These are phyloP conservation scores for Fusarium oligoseptatum DNA, from an alignment of 2,329 filamentous ascomycete species.

Conservation along the genomic window DNA sequence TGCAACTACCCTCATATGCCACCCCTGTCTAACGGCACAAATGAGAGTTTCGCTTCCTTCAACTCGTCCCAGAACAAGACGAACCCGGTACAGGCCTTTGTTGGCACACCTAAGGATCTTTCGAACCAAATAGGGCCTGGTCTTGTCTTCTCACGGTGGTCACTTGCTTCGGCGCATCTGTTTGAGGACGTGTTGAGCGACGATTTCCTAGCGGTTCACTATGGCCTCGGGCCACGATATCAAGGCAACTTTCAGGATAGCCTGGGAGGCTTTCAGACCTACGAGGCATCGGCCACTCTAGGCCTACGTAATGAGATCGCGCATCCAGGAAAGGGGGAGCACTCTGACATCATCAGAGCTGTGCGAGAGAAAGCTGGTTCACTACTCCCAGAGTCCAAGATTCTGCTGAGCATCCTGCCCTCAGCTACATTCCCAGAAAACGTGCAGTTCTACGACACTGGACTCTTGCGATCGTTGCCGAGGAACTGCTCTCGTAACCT, in stretches of 20 bases:
- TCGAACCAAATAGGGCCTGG: conserved; percentile 81
- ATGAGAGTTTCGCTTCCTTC: conserved; percentile 79
- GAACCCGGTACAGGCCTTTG: conserved; percentile 87
- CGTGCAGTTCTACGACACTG: conserved; percentile 81
- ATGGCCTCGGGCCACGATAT: conserved; percentile 89
- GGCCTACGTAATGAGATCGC: conserved; percentile 93
- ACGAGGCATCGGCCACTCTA: conserved; percentile 89
- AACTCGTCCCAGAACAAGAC: conserved; percentile 68
- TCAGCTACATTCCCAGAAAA: conserved; percentile 85
- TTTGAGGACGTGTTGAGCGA: conserved; percentile 91
- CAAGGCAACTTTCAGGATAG: conserved; percentile 98
- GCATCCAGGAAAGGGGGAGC: conserved; percentile 89
- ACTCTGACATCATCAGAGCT: conserved; percentile 90
- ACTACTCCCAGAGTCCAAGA: conserved; percentile 83
- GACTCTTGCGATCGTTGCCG: conserved; percentile 82
- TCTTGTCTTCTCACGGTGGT: conserved; percentile 84
- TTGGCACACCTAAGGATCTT: conserved; percentile 92
- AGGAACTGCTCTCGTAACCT: conserved; percentile 76
- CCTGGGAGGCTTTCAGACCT: conserved; percentile 95
- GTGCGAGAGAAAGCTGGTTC: conserved; percentile 87
- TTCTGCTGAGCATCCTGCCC: conserved; percentile 87
- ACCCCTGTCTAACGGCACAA: conserved; percentile 71
- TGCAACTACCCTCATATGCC: conserved; percentile 88
- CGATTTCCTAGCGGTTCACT: conserved; percentile 91
- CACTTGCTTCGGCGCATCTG: conserved; percentile 88